A percentile compares a stretch with the other conserved stretches of the same genome.
Conservation (phyloP, 306 rosid species). For the Fragaria ananassa region DNA sequence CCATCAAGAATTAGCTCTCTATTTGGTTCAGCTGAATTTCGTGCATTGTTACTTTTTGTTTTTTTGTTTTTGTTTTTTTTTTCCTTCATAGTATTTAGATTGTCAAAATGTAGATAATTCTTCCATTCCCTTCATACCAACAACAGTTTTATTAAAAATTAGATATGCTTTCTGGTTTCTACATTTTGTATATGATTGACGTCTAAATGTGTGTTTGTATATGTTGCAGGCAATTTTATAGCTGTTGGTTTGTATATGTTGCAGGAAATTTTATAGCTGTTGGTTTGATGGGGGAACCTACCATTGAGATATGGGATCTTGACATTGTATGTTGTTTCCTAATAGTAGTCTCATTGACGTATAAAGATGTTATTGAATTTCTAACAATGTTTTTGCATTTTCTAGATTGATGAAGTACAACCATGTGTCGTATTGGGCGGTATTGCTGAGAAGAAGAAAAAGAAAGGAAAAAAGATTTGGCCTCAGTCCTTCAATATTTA, state of each 20-base stretch:
- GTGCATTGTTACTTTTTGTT: background rate
- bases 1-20: background rate
- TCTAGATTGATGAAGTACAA: slow-evolving; percentile 78
- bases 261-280: slow-evolving; percentile 83
- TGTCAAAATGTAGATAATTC: background rate
- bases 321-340: slow-evolving; percentile 61
- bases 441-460: slow-evolving; percentile 49
- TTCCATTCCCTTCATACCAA: background rate
- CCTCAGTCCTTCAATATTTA: slow-evolving; percentile 16
- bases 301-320: slow-evolving; percentile 94
- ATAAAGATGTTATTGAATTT: slow-evolving; percentile 5
- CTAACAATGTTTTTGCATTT: slow-evolving; percentile 10
- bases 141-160: background rate
- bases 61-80: background rate
- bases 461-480: slow-evolving; percentile 62
- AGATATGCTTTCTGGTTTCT: background rate
- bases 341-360: slow-evolving; percentile 7
- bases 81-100: background rate
- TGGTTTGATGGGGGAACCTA: slow-evolving; percentile 78
- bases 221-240: slow-evolving; percentile 64
- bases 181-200: slow-evolving; percentile 10
- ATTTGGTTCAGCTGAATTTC: background rate
- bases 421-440: slow-evolving; percentile 79
- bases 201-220: slow-evolving; percentile 14
- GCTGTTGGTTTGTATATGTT: slow-evolving; percentile 61